Percentiles rank a stretch among this genome's conserved stretches.
These are phyloP conservation scores for Cadophora malorum DNA, from an alignment of 2,329 filamentous ascomycete genomes.

Conservation along the genomic window DNA sequence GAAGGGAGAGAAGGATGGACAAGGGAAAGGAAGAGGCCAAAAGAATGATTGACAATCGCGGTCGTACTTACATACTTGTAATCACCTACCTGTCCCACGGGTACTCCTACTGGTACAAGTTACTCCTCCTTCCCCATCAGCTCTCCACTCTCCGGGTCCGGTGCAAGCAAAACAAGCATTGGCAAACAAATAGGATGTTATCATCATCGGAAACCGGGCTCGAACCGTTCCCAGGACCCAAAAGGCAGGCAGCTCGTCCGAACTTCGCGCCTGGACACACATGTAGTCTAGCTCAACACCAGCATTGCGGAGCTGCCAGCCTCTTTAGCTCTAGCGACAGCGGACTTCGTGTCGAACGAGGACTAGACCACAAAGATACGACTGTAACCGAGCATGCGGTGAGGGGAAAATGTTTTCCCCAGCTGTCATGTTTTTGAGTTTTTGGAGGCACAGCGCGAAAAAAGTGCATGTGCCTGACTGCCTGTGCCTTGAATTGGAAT, in stretches of 20 bases:
- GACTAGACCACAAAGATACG: neutral
- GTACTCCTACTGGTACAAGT: neutral
- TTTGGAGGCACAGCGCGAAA: neutral
- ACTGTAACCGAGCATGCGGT: neutral
- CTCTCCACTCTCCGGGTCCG: neutral
- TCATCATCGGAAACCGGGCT: neutral
- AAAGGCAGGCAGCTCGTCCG: neutral
- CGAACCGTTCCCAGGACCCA: neutral
- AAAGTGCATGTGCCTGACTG: neutral
- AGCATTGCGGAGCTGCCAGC: neutral
- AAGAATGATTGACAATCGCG: neutral
- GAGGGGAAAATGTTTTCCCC: neutral
- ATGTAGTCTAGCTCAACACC: neutral
- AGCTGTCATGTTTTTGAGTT: neutral
- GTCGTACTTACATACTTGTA: slow-evolving; percentile 3
- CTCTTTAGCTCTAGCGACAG: neutral
- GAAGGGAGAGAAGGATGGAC: neutral
- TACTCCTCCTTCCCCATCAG: neutral
- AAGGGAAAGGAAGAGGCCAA: neutral
- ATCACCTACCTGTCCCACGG: neutral
- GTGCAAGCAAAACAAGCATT: neutral
- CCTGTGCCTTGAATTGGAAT: neutral
- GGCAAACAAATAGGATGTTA: neutral
- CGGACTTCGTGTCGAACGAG: neutral
- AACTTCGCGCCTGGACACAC: neutral